Conservation (phyloP, 1,139 yeast genomes). For the Yamadazyma dushanensis region DNA sequence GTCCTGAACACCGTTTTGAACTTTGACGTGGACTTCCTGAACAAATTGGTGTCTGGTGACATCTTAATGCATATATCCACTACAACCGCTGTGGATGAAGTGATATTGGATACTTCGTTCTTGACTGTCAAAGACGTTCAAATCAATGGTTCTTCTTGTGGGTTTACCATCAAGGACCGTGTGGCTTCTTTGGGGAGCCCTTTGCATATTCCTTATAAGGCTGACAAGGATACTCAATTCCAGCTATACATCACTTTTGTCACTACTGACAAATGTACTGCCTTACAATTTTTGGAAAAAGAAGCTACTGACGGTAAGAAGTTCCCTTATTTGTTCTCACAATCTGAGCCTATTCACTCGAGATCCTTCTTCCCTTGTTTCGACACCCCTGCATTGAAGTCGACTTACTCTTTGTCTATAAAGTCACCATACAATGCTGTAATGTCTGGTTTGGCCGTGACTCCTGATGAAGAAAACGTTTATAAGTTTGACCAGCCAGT, state of each 20-base stretch:
- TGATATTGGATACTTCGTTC: conserved; percentile 70
- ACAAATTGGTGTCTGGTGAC: conserved; percentile 52
- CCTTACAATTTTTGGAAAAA: conserved; percentile 79
- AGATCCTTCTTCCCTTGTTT: conserved; percentile 87
- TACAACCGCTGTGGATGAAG: conserved; percentile 18
- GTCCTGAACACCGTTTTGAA: conserved; percentile 48
- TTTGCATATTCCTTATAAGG: conserved; percentile 37
- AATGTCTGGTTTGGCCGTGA: conserved; percentile 61
- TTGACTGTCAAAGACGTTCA: conserved; percentile 48
- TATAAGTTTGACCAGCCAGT: conserved; percentile 66
- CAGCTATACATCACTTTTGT: conserved; percentile 50
- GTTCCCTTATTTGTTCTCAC: conserved; percentile 81
- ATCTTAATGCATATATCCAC: conserved; percentile 48
- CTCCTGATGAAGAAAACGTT: conserved; percentile 18
- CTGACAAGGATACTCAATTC: conserved; percentile 19
- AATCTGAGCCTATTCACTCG: conserved; percentile 90
- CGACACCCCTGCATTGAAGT: conserved; percentile 85
- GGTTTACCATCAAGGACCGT: conserved; percentile 47
- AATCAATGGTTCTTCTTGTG: conserved; percentile 39
- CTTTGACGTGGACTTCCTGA: conserved; percentile 57
- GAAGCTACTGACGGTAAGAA: conserved; percentile 75
- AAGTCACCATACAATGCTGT: conserved; percentile 66
- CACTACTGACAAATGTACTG: conserved; percentile 78
- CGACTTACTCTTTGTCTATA: conserved; percentile 60
- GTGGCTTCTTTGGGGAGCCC: conserved; percentile 70